Percentiles rank a stretch among this genome's conserved stretches.
These are phyloP conservation scores for Psilocybe mexicana DNA, from an alignment of 1,284 basidiomycete species.

Conservation along the genomic window DNA sequence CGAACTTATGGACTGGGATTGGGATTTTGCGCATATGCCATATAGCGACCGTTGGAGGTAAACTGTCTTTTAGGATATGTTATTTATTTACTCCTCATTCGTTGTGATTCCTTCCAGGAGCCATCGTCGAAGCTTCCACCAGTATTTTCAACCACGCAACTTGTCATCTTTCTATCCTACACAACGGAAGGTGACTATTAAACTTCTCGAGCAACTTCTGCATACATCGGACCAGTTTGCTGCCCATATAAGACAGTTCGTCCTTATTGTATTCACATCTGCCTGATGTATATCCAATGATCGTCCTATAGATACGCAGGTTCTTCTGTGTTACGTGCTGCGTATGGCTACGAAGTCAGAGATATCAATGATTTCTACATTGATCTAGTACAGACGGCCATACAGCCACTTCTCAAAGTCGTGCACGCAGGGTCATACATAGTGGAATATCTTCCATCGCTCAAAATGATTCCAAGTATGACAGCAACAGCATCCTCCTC, in stretches of 20 bases:
- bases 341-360: slow-evolving; percentile 32
- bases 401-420: slow-evolving; percentile 22
- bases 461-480: slow-evolving; percentile 26
- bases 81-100: not conserved
- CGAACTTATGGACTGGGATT: slow-evolving; percentile 32
- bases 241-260: slow-evolving; percentile 31
- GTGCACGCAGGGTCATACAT: slow-evolving; percentile 31
- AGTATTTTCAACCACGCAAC: slow-evolving; percentile 29
- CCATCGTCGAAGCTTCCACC: slow-evolving; percentile 28
- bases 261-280: not conserved
- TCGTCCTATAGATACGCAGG: slow-evolving; percentile 22
- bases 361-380: slow-evolving; percentile 31
- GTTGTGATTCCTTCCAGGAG: not conserved
- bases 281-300: not conserved
- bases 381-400: slow-evolving; percentile 27
- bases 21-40: slow-evolving; percentile 32
- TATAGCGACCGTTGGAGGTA: slow-evolving; percentile 33
- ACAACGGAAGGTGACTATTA: slow-evolving; percentile 20
- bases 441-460: slow-evolving; percentile 32
- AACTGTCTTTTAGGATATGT: not conserved
- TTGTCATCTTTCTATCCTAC: slow-evolving; percentile 21
- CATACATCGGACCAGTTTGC: slow-evolving; percentile 27
- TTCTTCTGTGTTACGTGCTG: slow-evolving; percentile 27
- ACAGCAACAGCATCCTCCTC: not conserved
- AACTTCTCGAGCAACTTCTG: slow-evolving; percentile 29